Conservation (phyloP, 768 basidiomycete genomes). For the Fibroporia radiculosa region DNA sequence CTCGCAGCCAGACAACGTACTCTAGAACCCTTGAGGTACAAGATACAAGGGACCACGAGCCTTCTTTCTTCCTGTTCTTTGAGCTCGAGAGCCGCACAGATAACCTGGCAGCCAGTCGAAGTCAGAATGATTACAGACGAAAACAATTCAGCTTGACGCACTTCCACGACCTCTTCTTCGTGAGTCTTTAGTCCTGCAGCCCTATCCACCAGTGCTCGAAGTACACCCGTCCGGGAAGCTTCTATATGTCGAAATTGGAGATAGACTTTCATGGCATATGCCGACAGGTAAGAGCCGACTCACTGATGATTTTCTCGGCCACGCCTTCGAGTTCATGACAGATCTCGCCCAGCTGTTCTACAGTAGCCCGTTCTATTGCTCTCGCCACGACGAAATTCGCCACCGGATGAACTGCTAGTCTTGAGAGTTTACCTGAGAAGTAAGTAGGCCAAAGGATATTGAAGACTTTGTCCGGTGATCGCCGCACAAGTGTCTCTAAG, state of each 20-base stretch:
- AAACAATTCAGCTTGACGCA: constrained; percentile 24
- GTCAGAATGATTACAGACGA: neutral
- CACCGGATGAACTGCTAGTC: constrained; percentile 79
- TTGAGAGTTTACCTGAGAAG: constrained; percentile 63
- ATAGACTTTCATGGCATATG: too few relatives aligned
- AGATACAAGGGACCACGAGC: constrained; percentile 58
- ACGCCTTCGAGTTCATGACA: constrained; percentile 57
- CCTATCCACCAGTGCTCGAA: constrained; percentile 71
- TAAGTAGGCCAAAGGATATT: constrained; percentile 67
- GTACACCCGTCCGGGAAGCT: constrained; percentile 65
- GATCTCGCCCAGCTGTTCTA: constrained; percentile 43
- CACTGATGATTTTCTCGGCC: constrained; percentile 56
- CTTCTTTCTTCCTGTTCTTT: constrained; percentile 37
- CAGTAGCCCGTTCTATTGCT: constrained; percentile 57
- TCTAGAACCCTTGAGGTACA: constrained; percentile 43
- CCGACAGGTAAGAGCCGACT: constrained; percentile 25
- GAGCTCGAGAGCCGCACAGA: constrained; percentile 54
- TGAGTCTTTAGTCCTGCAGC: constrained; percentile 39
- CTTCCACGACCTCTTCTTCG: constrained; percentile 48
- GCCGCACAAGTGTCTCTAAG: constrained; percentile 69
- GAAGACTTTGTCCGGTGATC: constrained; percentile 57
- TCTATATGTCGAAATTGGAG: constrained; percentile 31
- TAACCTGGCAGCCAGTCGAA: constrained; percentile 34
- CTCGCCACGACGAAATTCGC: constrained; percentile 91
- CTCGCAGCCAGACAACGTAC: constrained; percentile 25